Evolutionary conservation across 2,329 filamentous ascomycete species (phyloP).

Genomic region (Lecanicillium sp.): DNA sequence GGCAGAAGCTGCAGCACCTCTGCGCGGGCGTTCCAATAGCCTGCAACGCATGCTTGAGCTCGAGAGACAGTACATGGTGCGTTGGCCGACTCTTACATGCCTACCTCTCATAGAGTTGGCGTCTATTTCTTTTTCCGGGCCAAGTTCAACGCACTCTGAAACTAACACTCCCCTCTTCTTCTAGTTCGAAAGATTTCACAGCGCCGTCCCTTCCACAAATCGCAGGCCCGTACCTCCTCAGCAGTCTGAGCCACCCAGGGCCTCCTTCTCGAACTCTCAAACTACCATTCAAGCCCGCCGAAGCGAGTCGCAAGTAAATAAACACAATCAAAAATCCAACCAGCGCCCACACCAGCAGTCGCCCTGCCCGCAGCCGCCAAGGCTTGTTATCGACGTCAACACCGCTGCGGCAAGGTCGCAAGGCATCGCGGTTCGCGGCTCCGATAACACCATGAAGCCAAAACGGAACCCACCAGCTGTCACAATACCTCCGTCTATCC

Average conservation of each 20-base stretch:
- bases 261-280: no score
- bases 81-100: no score
- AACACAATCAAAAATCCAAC: neutral
- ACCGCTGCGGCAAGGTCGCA: neutral
- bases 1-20: conserved; percentile 2
- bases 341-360: neutral
- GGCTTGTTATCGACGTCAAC: conserved; percentile 8
- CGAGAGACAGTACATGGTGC: conserved; percentile 50
- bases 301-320: neutral
- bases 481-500: conserved; percentile 4
- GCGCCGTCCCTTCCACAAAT: neutral
- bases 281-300: neutral
- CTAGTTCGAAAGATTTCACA: neutral
- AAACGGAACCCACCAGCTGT: neutral
- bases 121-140: no score
- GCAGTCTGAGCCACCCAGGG: no score
- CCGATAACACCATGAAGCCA: conserved; percentile 4
- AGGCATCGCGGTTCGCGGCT: neutral
- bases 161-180: no score
- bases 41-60: conserved; percentile 53
- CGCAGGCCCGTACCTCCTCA: no score
- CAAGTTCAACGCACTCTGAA: no score
- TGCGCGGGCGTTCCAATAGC: conserved; percentile 33
- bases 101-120: no score
- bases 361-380: neutral